These are phyloP conservation scores for Eutypa lata DNA, from an alignment of 2,329 filamentous ascomycete species.

Conservation along the genomic window DNA sequence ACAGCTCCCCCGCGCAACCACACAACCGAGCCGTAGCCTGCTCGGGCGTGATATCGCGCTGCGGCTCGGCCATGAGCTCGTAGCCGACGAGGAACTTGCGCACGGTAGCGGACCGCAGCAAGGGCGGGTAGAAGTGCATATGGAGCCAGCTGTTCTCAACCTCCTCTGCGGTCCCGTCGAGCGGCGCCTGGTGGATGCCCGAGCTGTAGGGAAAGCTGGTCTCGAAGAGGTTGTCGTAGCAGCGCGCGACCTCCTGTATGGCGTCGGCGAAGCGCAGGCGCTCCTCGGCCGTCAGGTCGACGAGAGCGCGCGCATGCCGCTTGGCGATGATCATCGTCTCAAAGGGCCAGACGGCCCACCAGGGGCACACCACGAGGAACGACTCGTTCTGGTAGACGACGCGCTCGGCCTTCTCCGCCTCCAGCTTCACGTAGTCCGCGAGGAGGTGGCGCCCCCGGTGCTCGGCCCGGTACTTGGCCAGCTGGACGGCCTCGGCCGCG, in stretches of 20 bases:
- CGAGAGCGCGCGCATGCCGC: slow-evolving; percentile 76
- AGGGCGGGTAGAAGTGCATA: slow-evolving; percentile 95
- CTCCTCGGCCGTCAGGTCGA: slow-evolving; percentile 75
- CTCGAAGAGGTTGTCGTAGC: slow-evolving; percentile 97
- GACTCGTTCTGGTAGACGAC: slow-evolving; percentile 82
- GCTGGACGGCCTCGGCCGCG: slow-evolving; percentile 70
- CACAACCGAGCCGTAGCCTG: slow-evolving; percentile 80
- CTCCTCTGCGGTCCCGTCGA: slow-evolving; percentile 78
- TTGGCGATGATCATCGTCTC: slow-evolving; percentile 89
- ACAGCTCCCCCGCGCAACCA: slow-evolving; percentile 75
- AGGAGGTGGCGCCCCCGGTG: slow-evolving; percentile 75
- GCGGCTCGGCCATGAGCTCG: slow-evolving; percentile 95
- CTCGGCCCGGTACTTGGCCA: slow-evolving; percentile 73
- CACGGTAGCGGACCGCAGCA: slow-evolving; percentile 88
- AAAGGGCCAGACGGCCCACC: slow-evolving; percentile 98
- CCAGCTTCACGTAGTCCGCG: slow-evolving; percentile 81
- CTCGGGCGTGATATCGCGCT: slow-evolving; percentile 95
- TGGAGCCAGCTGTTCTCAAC: slow-evolving; percentile 87
- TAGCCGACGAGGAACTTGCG: slow-evolving; percentile 96
- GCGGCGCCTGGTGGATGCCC: slow-evolving; percentile 90
- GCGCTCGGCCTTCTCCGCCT: slow-evolving; percentile 77
- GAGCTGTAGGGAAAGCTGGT: slow-evolving; percentile 97
- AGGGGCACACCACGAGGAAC: slow-evolving; percentile 88
- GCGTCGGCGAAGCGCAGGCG: slow-evolving; percentile 73
- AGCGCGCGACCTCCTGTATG: slow-evolving; percentile 80